Conservation (phyloP, 352 stramenopile genomes). For the Globisporangium iwayamae region DNA sequence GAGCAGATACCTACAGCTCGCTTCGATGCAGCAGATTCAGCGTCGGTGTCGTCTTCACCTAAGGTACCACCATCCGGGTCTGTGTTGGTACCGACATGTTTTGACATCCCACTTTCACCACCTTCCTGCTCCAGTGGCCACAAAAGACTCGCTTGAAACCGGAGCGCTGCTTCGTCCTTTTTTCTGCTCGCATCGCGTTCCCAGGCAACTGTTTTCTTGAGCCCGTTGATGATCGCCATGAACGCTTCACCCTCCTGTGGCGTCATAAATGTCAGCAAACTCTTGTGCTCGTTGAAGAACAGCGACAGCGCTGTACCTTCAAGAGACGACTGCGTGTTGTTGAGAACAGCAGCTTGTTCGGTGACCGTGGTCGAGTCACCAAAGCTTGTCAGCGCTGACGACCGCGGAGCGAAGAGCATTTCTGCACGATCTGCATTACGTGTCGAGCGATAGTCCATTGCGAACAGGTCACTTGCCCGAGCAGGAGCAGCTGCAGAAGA, state of each 20-base stretch:
- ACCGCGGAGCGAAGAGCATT: constrained; percentile 47
- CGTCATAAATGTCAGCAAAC: constrained; percentile 50
- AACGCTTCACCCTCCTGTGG: constrained; percentile 39
- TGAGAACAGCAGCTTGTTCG: neutral
- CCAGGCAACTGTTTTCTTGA: constrained; percentile 61
- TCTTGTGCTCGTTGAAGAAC: constrained; percentile 62
- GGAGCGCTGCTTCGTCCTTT: constrained; percentile 73
- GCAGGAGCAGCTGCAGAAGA: constrained; percentile 33
- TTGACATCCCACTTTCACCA: neutral
- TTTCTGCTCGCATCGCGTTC: constrained; percentile 42
- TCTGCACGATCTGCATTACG: constrained; percentile 40
- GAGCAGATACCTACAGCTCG: constrained; percentile 51
- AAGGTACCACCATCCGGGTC: constrained; percentile 3
- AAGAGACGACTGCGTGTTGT: constrained; percentile 16
- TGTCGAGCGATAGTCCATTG: constrained; percentile 46
- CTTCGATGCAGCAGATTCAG: neutral
- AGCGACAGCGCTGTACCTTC: constrained; percentile 34
- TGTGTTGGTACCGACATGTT: neutral
- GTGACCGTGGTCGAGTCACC: neutral
- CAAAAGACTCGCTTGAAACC: constrained; percentile 66
- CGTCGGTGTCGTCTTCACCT: constrained; percentile 6
- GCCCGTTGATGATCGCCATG: constrained; percentile 39
- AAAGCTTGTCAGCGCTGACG: neutral
- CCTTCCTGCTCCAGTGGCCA: constrained; percentile 41
- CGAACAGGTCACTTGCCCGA: constrained; percentile 70